These are phyloP conservation scores for Pulveroboletus frians DNA, from an alignment of 768 basidiomycete species.

Conservation along the genomic window DNA sequence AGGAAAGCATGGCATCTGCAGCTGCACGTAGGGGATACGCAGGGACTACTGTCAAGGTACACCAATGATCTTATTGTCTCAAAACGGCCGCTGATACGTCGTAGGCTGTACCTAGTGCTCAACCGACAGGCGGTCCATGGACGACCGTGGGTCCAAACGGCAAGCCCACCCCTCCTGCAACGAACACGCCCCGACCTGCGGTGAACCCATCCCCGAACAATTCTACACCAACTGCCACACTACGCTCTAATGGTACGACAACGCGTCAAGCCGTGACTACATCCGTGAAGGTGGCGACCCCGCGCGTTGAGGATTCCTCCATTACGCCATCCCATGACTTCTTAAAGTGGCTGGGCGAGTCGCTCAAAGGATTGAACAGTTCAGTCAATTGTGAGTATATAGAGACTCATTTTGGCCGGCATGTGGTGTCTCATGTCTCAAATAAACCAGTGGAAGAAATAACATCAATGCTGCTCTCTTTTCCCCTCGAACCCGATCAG, in stretches of 20 bases:
- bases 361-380: conserved; percentile 66
- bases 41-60: conserved; percentile 71
- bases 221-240: conserved; percentile 28
- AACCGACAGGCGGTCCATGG: conserved; percentile 61
- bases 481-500: conserved; percentile 84
- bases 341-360: conserved; percentile 83
- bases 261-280: conserved; percentile 36
- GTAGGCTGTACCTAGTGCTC: conserved; percentile 29
- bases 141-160: conserved; percentile 81
- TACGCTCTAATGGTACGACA: conserved; percentile 36
- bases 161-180: conserved; percentile 39
- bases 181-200: conserved; percentile 33
- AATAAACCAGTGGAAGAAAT: conserved; percentile 81
- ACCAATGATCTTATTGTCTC: conserved; percentile 5
- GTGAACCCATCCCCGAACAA: conserved; percentile 27
- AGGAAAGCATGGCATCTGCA: conserved; percentile 54
- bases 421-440: conserved; percentile 15
- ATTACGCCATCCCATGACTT: conserved; percentile 82
- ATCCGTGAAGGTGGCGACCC: conserved; percentile 25
- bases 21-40: conserved; percentile 70
- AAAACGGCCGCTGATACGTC: conserved; percentile 2
- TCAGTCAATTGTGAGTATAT: conserved; percentile 48
- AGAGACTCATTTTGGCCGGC: not conserved
- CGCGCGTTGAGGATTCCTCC: conserved; percentile 57
- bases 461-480: conserved; percentile 89